Evolutionary conservation across 805 yeast species (phyloP).

Genomic region (Phaffomyces opuntiae): DNA sequence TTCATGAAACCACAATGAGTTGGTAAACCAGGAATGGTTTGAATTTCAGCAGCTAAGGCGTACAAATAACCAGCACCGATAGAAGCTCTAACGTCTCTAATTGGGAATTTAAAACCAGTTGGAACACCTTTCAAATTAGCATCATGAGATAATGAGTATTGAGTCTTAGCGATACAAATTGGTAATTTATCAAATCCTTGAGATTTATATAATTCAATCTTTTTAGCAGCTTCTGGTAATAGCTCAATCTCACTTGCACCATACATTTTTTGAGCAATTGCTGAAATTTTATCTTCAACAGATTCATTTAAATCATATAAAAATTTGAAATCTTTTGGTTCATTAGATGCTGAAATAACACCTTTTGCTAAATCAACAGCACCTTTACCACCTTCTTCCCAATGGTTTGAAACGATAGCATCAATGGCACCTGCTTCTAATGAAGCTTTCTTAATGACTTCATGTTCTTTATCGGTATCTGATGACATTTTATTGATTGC

Average conservation of each 20-base stretch:
- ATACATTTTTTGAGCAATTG: constrained; percentile 84
- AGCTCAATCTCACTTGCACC: constrained; percentile 85
- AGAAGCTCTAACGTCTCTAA: constrained; percentile 71
- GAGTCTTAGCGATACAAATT: constrained; percentile 81
- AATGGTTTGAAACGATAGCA: constrained; percentile 87
- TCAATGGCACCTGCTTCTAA: constrained; percentile 87
- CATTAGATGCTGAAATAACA: constrained; percentile 63
- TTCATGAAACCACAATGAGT: constrained; percentile 85
- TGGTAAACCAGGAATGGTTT: constrained; percentile 81
- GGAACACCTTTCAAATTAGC: constrained; percentile 81
- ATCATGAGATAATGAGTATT: constrained; percentile 78
- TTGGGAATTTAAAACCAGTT: constrained; percentile 70
- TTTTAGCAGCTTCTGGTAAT: constrained; percentile 70
- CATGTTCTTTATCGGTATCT: constrained; percentile 77
- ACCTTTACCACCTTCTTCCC: constrained; percentile 94
- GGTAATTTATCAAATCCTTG: constrained; percentile 78
- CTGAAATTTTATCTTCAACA: constrained; percentile 72
- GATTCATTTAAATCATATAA: constrained; percentile 65
- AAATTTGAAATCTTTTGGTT: constrained; percentile 45
- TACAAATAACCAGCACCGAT: constrained; percentile 82
- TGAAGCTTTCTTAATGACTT: constrained; percentile 72
- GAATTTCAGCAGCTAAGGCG: constrained; percentile 81
- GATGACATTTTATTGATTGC: constrained; percentile 86
- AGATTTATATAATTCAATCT: constrained; percentile 58
- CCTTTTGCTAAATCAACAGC: constrained; percentile 80